Evolutionary conservation across 2,329 filamentous ascomycete genomes (phyloP).

Genomic region (Metarhizium guizhouense): DNA sequence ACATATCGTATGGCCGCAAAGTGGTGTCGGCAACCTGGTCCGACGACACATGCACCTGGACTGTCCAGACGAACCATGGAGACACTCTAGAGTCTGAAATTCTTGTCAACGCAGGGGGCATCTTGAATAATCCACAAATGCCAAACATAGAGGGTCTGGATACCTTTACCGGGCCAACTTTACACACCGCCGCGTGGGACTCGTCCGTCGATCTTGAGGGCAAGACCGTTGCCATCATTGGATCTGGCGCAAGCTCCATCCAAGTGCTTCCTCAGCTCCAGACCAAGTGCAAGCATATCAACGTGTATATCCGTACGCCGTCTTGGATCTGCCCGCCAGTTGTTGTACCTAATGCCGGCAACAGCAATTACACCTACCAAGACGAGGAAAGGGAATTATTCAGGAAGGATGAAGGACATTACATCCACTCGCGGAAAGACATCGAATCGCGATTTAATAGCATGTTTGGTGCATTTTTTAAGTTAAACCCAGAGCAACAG

Average conservation of each 20-base stretch:
- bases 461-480: conserved; percentile 31
- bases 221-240: conserved; percentile 28
- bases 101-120: conserved; percentile 13
- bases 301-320: conserved; percentile 36
- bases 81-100: conserved; percentile 8
- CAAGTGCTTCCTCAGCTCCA: conserved; percentile 34
- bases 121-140: conserved; percentile 30
- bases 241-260: conserved; percentile 23
- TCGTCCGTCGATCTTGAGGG: conserved; percentile 26
- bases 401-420: conserved; percentile 3
- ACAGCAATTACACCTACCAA: conserved; percentile 7
- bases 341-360: conserved; percentile 4
- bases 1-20: conserved; percentile 13
- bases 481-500: conserved; percentile 14
- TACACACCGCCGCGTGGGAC: conserved; percentile 37
- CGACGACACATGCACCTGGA: conserved; percentile 25
- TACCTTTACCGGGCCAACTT: conserved; percentile 33
- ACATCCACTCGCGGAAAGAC: conserved; percentile 19
- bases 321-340: conserved; percentile 33
- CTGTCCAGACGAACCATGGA: conserved; percentile 14
- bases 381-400: conserved; percentile 8
- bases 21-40: conserved; percentile 23
- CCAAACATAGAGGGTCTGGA: conserved; percentile 37
- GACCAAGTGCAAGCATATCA: conserved; percentile 27
- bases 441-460: conserved; percentile 29